A percentile compares a stretch with the other conserved stretches of the same genome.
Conservation (phyloP, 2,329 filamentous ascomycete species). For the Calycina herbarum region DNA sequence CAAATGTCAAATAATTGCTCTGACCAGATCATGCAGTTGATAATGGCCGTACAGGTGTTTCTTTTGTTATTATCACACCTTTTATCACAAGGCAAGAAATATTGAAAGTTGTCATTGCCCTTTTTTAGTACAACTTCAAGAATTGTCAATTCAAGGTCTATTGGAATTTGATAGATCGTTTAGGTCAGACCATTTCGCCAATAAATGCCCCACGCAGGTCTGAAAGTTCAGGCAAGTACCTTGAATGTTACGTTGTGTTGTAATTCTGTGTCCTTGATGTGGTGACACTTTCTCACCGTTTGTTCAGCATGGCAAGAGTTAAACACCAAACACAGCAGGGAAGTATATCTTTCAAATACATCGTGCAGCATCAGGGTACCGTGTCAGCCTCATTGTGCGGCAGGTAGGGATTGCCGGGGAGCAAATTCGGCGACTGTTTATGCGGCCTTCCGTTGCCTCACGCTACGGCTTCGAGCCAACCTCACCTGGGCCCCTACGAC, state of each 20-base stretch:
- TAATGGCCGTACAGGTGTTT: background rate
- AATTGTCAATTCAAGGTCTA: background rate
- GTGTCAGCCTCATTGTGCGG: background rate
- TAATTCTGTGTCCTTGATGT: background rate
- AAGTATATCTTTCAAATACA: background rate
- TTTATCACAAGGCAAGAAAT: background rate
- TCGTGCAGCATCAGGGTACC: background rate
- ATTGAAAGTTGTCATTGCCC: background rate
- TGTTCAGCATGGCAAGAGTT: background rate
- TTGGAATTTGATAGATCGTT: background rate
- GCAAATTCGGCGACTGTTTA: background rate
- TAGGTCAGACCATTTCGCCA: background rate
- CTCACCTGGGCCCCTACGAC: background rate
- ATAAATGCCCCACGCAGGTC: background rate
- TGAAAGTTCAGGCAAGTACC: background rate
- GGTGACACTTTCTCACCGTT: background rate
- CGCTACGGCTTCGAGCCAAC: background rate
- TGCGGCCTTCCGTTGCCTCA: background rate
- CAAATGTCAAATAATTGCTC: background rate
- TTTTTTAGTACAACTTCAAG: background rate
- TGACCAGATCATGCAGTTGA: conserved; percentile 3
- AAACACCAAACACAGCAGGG: background rate
- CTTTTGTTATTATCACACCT: background rate
- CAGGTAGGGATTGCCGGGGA: background rate
- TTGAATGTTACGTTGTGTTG: conserved; percentile 4